Conservation (phyloP, 1,284 basidiomycete genomes). For the Athelia sp. region DNA sequence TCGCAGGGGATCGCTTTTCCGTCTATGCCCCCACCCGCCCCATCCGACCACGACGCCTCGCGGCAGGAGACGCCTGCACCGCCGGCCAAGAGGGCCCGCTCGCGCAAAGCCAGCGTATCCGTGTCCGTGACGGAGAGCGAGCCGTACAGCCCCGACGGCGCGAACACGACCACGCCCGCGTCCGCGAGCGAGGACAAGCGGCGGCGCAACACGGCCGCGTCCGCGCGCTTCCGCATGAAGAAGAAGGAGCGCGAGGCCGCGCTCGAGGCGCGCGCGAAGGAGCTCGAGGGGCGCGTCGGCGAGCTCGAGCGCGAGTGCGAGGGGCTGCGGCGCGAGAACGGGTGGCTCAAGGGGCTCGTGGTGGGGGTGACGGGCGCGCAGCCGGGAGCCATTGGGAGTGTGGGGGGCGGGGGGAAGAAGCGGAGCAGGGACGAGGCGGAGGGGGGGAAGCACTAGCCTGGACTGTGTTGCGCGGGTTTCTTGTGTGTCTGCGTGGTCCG, state of each 20-base stretch:
- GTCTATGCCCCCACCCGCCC: constrained; percentile 16
- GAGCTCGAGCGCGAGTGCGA: constrained; percentile 91
- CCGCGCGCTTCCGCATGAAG: constrained; percentile 96
- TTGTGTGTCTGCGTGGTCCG: no score
- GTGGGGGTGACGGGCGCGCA: constrained; percentile 77
- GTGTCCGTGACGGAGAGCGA: neutral
- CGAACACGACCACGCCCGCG: constrained; percentile 24
- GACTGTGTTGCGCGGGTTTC: no score
- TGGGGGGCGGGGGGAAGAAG: constrained; percentile 10
- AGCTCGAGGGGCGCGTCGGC: constrained; percentile 79
- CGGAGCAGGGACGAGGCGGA: constrained; percentile 12
- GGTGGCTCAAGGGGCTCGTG: constrained; percentile 91
- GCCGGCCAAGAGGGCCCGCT: constrained; percentile 31
- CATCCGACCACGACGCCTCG: constrained; percentile 13
- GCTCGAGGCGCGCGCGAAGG: constrained; percentile 85
- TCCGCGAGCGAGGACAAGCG: constrained; percentile 84
- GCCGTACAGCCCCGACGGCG: constrained; percentile 39
- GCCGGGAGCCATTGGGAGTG: constrained; percentile 43
- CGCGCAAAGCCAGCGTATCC: no score
- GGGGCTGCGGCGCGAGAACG: constrained; percentile 87
- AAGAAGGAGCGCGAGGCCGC: constrained; percentile 98
- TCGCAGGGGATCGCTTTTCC: constrained; percentile 25
- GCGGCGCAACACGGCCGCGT: constrained; percentile 92
- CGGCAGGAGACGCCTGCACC: constrained; percentile 15
- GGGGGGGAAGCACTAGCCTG: neutral